These are phyloP conservation scores for Prunus padus DNA, from an alignment of 306 rosid genomes.

Conservation along the genomic window DNA sequence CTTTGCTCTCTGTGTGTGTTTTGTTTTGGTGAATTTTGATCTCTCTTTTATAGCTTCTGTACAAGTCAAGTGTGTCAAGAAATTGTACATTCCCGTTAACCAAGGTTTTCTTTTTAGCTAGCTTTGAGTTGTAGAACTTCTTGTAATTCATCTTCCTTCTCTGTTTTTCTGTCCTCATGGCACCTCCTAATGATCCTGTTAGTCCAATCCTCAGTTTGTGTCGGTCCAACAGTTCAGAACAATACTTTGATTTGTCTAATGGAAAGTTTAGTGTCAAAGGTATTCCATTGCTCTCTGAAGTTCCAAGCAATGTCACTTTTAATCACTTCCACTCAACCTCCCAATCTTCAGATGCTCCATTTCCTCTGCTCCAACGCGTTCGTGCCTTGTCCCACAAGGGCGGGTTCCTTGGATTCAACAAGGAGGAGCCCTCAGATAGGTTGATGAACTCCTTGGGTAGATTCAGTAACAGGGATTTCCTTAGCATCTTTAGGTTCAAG, in stretches of 20 bases:
- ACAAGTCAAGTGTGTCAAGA: not conserved
- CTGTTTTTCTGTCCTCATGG: constrained; percentile 41
- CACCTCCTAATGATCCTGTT: constrained; percentile 53
- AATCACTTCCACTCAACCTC: constrained; percentile 45
- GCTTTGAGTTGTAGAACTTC: not conserved
- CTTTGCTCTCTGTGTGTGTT: not conserved
- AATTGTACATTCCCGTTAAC: not conserved
- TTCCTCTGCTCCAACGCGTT: constrained; percentile 51
- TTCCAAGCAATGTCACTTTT: constrained; percentile 70
- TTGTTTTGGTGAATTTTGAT: not conserved
- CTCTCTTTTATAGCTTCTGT: constrained; percentile 13
- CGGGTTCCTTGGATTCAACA: constrained; percentile 70
- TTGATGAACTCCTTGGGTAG: constrained; percentile 62
- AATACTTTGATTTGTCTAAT: constrained; percentile 42
- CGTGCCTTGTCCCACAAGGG: constrained; percentile 53
- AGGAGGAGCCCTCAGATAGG: constrained; percentile 49
- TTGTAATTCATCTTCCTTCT: not conserved
- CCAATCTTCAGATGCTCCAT: constrained; percentile 51
- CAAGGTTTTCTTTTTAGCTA: not conserved
- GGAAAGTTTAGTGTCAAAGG: constrained; percentile 52
- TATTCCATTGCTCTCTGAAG: constrained; percentile 51
- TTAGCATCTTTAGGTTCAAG: constrained; percentile 81
- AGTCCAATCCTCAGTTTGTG: constrained; percentile 4
- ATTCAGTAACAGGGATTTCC: constrained; percentile 51
- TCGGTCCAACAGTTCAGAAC: constrained; percentile 24